Conservation (phyloP, 2,329 filamentous ascomycete species). For the Cladosporium sp. region DNA sequence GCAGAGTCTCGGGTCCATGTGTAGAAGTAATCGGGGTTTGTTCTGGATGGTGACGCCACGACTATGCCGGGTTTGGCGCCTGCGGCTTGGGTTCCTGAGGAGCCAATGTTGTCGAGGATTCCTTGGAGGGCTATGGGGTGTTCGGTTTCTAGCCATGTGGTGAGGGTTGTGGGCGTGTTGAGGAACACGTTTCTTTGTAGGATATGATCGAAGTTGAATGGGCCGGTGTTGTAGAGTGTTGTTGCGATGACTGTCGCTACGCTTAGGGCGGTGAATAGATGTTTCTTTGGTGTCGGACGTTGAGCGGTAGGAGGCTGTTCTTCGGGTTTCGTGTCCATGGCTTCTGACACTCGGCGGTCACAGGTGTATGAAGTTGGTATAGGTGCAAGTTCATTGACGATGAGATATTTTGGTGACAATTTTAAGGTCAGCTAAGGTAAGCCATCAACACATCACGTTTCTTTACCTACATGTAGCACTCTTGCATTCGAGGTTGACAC, state of each 20-base stretch:
- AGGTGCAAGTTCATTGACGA: too few relatives aligned
- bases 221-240: neutral
- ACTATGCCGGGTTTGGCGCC: constrained; percentile 49
- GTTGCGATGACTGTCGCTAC: neutral
- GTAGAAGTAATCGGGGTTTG: constrained; percentile 60
- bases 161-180: constrained; percentile 11
- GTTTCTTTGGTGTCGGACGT: neutral
- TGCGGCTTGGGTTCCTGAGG: constrained; percentile 44
- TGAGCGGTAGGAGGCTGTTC: neutral
- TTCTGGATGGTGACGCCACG: constrained; percentile 51
- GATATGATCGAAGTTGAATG: neutral
- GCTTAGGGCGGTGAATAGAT: neutral
- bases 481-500: neutral
- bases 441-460: too few relatives aligned
- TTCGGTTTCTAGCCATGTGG: constrained; percentile 40
- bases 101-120: constrained; percentile 53
- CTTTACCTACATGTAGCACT: too few relatives aligned
- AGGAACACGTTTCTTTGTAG: too few relatives aligned
- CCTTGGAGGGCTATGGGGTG: constrained; percentile 46
- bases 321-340: neutral
- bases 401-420: too few relatives aligned
- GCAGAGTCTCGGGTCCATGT: constrained; percentile 75
- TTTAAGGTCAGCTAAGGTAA: too few relatives aligned
- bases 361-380: too few relatives aligned
- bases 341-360: too few relatives aligned